Evolutionary conservation across 2,329 filamentous ascomycete genomes (phyloP).

Genomic region (Kalmusia sp.): DNA sequence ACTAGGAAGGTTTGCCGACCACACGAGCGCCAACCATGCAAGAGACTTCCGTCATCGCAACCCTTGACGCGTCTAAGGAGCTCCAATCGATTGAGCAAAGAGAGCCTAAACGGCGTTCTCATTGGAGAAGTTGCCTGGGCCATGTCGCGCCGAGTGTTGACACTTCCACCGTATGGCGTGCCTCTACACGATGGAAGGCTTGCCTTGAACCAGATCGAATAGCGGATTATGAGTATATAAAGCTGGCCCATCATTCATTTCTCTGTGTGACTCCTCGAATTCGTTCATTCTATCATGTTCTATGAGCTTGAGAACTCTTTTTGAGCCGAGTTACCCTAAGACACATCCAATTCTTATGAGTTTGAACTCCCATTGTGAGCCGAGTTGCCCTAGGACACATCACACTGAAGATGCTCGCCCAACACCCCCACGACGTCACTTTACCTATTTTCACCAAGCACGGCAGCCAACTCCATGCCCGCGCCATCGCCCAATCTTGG

Average conservation of each 20-base stretch:
- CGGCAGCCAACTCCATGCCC: conserved; percentile 22
- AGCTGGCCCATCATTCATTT: not conserved
- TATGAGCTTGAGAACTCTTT: too few relatives aligned
- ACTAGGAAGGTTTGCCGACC: too few relatives aligned
- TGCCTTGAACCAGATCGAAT: not conserved
- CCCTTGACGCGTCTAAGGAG: not conserved
- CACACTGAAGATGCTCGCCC: conserved; percentile 22
- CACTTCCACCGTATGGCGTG: not conserved
- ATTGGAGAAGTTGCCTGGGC: conserved; percentile 4
- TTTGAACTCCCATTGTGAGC: conserved; percentile 1
- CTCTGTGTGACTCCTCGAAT: too few relatives aligned
- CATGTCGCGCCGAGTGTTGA: conserved; percentile 15
- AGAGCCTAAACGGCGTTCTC: not conserved
- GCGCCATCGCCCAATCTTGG: conserved; percentile 35
- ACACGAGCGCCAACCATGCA: not conserved
- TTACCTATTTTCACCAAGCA: conserved; percentile 32
- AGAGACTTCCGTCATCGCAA: not conserved
- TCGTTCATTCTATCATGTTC: too few relatives aligned
- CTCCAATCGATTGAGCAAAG: not conserved
- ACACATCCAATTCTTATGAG: too few relatives aligned
- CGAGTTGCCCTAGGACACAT: not conserved
- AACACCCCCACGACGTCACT: conserved; percentile 33
- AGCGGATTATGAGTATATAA: not conserved
- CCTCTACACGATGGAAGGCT: conserved; percentile 3
- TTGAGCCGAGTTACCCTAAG: too few relatives aligned